These are phyloP conservation scores for Penicillium sp. DNA, from an alignment of 2,329 filamentous ascomycete species.

Conservation along the genomic window DNA sequence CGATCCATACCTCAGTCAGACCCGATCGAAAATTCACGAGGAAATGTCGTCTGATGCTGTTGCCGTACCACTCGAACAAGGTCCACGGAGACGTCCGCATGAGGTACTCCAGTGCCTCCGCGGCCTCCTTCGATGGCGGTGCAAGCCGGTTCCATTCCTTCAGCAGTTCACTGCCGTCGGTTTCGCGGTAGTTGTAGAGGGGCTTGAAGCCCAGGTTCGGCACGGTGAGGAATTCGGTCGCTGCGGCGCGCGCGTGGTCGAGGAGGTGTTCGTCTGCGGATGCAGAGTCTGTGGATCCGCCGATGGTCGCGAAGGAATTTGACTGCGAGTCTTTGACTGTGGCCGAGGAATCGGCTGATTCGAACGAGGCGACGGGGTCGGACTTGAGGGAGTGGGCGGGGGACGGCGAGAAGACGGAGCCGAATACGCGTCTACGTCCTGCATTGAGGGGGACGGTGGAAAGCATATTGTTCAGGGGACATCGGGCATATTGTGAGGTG, in stretches of 20 bases:
- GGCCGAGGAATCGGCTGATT: conserved; percentile 17
- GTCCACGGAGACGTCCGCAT: conserved; percentile 26
- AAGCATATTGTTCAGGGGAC: conserved; percentile 24
- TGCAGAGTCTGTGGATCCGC: conserved; percentile 12
- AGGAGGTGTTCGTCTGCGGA: conserved; percentile 36
- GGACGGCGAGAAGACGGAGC: conserved; percentile 46
- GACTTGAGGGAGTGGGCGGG: conserved; percentile 31
- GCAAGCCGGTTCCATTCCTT: conserved; percentile 33
- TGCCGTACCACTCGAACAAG: conserved; percentile 47
- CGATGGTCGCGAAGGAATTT: conserved; percentile 10
- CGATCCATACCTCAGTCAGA: conserved; percentile 34
- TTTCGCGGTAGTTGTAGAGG: conserved; percentile 26
- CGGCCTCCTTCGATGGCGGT: conserved; percentile 31
- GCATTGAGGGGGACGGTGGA: conserved; percentile 26
- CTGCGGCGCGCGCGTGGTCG: conserved; percentile 45
- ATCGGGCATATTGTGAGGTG: conserved; percentile 17
- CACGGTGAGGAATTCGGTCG: conserved; percentile 43
- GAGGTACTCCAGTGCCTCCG: conserved; percentile 39
- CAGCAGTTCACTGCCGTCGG: conserved; percentile 31
- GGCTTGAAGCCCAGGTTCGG: conserved; percentile 37
- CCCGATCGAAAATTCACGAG: conserved; percentile 38
- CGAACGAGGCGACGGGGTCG: conserved; percentile 19
- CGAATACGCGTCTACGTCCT: conserved; percentile 45
- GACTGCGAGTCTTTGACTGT: conserved; percentile 21
- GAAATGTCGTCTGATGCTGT: conserved; percentile 47